Evolutionary conservation across 768 basidiomycete species (phyloP).

Genomic region (Suillus brevipes): DNA sequence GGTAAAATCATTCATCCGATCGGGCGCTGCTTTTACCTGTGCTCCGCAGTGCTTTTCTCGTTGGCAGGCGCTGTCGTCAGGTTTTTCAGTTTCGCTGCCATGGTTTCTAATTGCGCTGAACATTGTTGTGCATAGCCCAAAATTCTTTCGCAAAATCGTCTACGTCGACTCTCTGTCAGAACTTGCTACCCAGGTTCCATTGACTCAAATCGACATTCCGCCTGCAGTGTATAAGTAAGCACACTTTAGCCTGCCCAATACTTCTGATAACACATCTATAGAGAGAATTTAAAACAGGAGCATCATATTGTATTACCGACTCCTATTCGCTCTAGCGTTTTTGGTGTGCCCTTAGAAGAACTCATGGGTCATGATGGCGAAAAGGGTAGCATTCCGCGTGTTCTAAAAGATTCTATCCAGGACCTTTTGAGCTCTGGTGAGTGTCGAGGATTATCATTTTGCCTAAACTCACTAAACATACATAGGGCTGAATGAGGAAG

Average conservation of each 20-base stretch:
- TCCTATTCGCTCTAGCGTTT: slow-evolving; percentile 60
- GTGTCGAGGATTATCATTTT: not conserved
- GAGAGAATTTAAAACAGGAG: slow-evolving; percentile 81
- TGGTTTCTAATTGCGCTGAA: not conserved
- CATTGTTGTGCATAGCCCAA: slow-evolving; percentile 55
- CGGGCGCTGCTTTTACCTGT: slow-evolving; percentile 12
- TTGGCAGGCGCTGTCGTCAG: slow-evolving; percentile 86
- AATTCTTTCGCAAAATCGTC: slow-evolving; percentile 83
- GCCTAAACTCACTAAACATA: not conserved
- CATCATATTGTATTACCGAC: slow-evolving; percentile 65
- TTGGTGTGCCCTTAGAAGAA: slow-evolving; percentile 80
- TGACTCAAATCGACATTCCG: slow-evolving; percentile 87
- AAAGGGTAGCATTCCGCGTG: slow-evolving; percentile 79
- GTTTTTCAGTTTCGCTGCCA: slow-evolving; percentile 34
- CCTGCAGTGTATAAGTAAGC: slow-evolving; percentile 80
- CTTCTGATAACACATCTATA: slow-evolving; percentile 29
- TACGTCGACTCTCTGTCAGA: slow-evolving; percentile 79
- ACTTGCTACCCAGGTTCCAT: slow-evolving; percentile 71
- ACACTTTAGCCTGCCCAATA: not conserved
- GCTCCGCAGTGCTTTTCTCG: slow-evolving; percentile 75
- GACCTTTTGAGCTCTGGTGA: slow-evolving; percentile 63
- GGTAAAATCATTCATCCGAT: slow-evolving; percentile 20
- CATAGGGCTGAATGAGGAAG: slow-evolving; percentile 65
- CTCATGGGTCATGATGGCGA: slow-evolving; percentile 84
- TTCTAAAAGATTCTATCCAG: slow-evolving; percentile 72